Evolutionary conservation across 1,284 basidiomycete species (phyloP).

Genomic region (Lignosus rhinocerotis): DNA sequence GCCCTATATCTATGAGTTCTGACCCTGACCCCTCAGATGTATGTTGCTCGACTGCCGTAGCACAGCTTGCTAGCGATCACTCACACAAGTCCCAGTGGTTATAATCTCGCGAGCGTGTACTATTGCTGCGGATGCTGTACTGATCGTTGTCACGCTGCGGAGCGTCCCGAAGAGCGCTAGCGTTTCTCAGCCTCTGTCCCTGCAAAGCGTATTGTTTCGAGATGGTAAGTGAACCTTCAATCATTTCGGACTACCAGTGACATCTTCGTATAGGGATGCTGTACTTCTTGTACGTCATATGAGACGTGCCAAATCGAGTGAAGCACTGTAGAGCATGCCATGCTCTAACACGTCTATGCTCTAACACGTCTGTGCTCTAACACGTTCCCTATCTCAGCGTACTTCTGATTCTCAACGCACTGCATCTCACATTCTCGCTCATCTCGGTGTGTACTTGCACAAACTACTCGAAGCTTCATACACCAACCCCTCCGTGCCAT

Average conservation of each 20-base stretch:
- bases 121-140: background rate
- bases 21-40: background rate
- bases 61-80: background rate
- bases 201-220: background rate
- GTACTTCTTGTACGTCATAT: background rate
- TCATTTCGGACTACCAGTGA: background rate
- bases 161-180: background rate
- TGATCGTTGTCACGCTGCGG: background rate
- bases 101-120: background rate
- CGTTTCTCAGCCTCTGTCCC: background rate
- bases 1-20: background rate
- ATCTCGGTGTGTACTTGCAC: background rate
- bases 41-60: background rate
- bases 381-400: background rate
- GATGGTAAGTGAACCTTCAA: background rate
- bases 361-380: no score
- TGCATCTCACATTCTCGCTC: background rate
- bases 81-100: background rate
- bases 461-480: background rate
- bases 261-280: background rate
- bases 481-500: background rate
- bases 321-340: no score
- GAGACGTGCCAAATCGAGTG: background rate
- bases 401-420: background rate
- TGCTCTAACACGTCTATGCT: no score